Base-by-base conservation (phyloP, 306 rosid genomes). In the Ziziphus jujuba region DNA sequence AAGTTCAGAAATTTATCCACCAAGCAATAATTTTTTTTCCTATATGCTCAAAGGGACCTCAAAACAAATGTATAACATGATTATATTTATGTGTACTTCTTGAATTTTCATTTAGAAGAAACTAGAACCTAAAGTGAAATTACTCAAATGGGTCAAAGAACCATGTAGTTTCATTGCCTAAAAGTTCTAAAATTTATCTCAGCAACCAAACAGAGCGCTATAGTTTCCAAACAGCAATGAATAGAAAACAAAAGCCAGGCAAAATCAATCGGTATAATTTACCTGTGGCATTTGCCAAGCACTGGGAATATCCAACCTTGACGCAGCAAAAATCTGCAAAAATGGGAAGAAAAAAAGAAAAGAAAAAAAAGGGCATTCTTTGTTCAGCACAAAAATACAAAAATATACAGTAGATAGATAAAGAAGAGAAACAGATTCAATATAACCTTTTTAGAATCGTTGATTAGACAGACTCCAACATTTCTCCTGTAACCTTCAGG, bases 271-370 rank as follows among this genome's bases (percentile, higher is more conserved):
- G 15, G 11, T 19, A 12, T 34, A n/a, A 52, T 74, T n/a, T 34
- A 91, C 97, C 91, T 92, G 96, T 0, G 98, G 97, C 98, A 92
- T 92, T 87, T 92, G 96, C 98, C 98, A 90, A 38, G 91, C 59
- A 80, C 67, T 36, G 24, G 97, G 97, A 65, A 78, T 59, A 76
- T 87, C 93, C 20, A 92, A 73, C 79, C 98, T 81, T 12, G 97
- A 84, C 77, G 97, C 97, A 28, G 87, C 77, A 61, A 92, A 90
- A 35, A 84, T 70, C 84, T 79, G 75, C 56, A 13, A 0, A n/a
- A 48, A 58, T 17, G 25, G 13, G 15, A 53, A 33, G 49, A 31
- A 11, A 56, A 34, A 22, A 40, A 9, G 31, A 34, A 24, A 20
- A 51, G 21, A 28, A 21, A n/a, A 71, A 16, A 28, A 2, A 35